Evolutionary conservation across 2,329 filamentous ascomycete species (phyloP).

Genomic region (Arthrobotrys sinensis): DNA sequence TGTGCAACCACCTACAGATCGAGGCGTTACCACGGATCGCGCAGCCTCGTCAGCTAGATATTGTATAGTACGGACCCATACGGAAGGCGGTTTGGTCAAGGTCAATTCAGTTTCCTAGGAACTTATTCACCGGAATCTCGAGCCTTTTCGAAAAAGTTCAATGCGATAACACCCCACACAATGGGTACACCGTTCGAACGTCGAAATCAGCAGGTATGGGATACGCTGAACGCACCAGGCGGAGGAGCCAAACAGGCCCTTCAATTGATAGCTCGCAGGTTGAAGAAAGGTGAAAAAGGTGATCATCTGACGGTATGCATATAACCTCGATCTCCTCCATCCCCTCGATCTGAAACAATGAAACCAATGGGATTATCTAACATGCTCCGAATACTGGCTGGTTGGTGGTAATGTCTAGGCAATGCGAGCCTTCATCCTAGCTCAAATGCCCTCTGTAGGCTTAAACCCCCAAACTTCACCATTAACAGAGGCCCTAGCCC

Average conservation of each 20-base stretch:
- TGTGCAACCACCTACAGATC: no score
- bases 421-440: conserved; percentile 63
- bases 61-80: no score
- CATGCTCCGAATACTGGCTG: background rate
- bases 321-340: background rate
- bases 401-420: conserved; percentile 39
- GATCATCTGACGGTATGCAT: conserved; percentile 64
- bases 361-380: background rate
- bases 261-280: conserved; percentile 64
- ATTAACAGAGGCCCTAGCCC: conserved; percentile 60
- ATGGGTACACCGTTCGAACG: conserved; percentile 64
- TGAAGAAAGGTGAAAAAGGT: conserved; percentile 65
- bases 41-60: no score
- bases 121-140: no score
- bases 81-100: no score
- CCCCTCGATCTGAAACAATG: background rate
- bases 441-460: conserved; percentile 60
- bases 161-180: conserved; percentile 24
- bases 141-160: background rate
- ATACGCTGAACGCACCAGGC: conserved; percentile 63
- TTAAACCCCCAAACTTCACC: conserved; percentile 35
- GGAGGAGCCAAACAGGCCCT: conserved; percentile 64
- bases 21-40: no score
- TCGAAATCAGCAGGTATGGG: conserved; percentile 65
- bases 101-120: no score